Evolutionary conservation across 805 yeast species (phyloP).

Genomic region (Saccharomycopsis malanga): DNA sequence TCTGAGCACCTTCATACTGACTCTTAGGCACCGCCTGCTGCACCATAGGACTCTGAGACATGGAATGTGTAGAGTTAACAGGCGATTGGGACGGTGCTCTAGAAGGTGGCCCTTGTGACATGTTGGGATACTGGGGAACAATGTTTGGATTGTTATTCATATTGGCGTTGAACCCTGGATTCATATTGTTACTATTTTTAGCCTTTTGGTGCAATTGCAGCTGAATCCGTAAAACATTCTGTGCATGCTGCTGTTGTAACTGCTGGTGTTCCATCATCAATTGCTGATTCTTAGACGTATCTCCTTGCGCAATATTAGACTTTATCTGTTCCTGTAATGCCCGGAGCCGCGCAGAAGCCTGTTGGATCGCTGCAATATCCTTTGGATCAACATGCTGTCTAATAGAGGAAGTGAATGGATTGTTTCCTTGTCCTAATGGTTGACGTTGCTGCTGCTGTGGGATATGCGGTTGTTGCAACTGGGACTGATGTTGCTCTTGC

Average conservation of each 20-base stretch:
- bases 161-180: slow-evolving; percentile 21
- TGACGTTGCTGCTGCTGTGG: neutral
- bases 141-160: slow-evolving; percentile 19
- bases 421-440: neutral
- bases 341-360: slow-evolving; percentile 3
- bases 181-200: neutral
- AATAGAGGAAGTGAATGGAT: slow-evolving; percentile 3
- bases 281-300: slow-evolving; percentile 2
- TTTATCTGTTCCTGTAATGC: slow-evolving; percentile 17
- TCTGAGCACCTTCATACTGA: neutral
- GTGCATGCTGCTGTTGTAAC: slow-evolving; percentile 9
- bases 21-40: neutral
- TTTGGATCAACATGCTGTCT: slow-evolving; percentile 13
- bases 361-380: slow-evolving; percentile 14
- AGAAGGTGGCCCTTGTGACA: slow-evolving; percentile 22
- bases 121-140: slow-evolving; percentile 22
- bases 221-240: slow-evolving; percentile 6
- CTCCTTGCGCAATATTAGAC: slow-evolving; percentile 6
- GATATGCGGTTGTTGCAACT: neutral
- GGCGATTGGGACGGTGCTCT: slow-evolving; percentile 5
- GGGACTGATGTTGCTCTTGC: neutral
- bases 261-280: slow-evolving; percentile 8
- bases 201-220: slow-evolving; percentile 10
- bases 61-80: neutral
- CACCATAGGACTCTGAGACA: neutral